Conservation (phyloP, 169 alveolate genomes). For the Cryptosporidium felis region DNA sequence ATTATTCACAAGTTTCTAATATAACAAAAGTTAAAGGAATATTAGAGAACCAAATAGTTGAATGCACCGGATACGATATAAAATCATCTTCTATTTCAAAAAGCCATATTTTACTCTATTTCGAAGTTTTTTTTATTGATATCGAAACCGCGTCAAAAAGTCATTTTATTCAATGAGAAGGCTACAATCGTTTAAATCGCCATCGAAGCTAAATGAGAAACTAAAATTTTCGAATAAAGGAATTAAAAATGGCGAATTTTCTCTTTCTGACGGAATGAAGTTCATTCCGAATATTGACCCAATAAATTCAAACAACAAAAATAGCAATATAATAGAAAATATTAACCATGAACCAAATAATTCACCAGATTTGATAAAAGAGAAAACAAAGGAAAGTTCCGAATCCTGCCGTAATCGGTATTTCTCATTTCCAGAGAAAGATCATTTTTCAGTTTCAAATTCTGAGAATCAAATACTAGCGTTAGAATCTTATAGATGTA, state of each 20-base stretch:
- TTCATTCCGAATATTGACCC: slow-evolving; percentile 44
- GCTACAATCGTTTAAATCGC: slow-evolving; percentile 53
- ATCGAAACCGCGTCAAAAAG: neutral
- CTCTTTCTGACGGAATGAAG: neutral
- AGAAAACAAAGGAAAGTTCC: no score
- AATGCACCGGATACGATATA: neutral
- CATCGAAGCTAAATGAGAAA: slow-evolving; percentile 35
- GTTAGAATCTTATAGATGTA: neutral
- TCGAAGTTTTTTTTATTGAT: no score
- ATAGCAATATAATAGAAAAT: no score
- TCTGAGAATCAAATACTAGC: no score
- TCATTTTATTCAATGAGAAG: slow-evolving; percentile 12
- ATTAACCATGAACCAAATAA: no score
- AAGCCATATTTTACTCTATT: no score
- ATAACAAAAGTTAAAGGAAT: neutral
- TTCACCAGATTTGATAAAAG: no score
- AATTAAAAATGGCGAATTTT: neutral
- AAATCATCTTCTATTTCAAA: slow-evolving; percentile 1
- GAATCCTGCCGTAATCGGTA: no score
- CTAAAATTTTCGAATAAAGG: slow-evolving; percentile 5
- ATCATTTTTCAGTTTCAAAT: no score
- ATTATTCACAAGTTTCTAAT: neutral
- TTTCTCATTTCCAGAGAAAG: no score
- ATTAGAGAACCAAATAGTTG: neutral
- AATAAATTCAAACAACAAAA: no score